Evolutionary conservation across 2,329 filamentous ascomycete genomes (phyloP).

Genomic region (Chrysoporthe puriensis): DNA sequence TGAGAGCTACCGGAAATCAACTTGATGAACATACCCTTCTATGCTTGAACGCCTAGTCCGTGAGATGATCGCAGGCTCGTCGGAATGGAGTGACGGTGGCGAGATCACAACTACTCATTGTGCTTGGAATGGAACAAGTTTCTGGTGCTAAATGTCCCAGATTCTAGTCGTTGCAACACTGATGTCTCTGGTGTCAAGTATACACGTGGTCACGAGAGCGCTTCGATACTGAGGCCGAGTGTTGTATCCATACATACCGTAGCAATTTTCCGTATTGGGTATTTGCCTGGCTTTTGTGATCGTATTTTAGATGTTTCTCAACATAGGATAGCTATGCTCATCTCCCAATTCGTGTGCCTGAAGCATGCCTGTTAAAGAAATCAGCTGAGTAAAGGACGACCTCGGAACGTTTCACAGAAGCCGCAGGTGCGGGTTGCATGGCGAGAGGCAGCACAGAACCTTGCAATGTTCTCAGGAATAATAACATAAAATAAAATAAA

Average conservation of each 20-base stretch:
- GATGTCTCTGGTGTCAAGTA: not conserved
- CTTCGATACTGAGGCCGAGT: not conserved
- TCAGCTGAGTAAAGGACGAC: not conserved
- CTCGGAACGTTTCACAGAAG: not conserved
- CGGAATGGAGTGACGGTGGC: not conserved
- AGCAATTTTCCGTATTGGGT: not conserved
- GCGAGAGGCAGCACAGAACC: not conserved
- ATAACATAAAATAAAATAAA: too few relatives aligned
- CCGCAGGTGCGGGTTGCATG: not conserved
- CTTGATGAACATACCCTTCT: constrained; percentile 16
- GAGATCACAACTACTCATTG: not conserved
- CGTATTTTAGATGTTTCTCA: not conserved
- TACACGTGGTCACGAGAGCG: not conserved
- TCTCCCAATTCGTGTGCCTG: not conserved
- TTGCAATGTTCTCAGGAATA: not conserved
- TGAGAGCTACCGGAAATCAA: constrained; percentile 24
- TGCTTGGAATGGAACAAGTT: not conserved
- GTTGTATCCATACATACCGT: not conserved
- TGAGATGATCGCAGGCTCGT: not conserved
- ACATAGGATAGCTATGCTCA: not conserved
- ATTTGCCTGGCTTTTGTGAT: not conserved
- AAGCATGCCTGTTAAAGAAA: not conserved
- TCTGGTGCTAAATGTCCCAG: not conserved
- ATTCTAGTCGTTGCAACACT: not conserved
- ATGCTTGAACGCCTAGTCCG: too few relatives aligned